Conservation (phyloP, 2,329 filamentous ascomycete species). For the Emmonsiellopsis sp. region DNA sequence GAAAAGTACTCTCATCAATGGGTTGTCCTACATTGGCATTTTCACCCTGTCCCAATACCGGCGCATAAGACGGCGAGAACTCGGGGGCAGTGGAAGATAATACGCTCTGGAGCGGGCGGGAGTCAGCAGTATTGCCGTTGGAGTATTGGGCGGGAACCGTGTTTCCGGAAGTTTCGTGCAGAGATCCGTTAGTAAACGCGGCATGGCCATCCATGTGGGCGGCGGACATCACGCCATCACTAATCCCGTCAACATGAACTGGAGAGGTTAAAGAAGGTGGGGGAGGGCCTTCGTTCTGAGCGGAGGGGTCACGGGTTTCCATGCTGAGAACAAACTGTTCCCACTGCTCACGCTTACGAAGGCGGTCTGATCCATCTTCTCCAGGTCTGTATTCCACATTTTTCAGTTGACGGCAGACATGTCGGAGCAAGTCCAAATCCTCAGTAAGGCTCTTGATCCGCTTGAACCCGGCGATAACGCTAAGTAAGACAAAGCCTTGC, state of each 20-base stretch:
- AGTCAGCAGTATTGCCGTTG: constrained; percentile 30
- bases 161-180: constrained; percentile 9
- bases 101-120: constrained; percentile 37
- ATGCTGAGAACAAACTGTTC: constrained; percentile 66
- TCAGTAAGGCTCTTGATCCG: constrained; percentile 65
- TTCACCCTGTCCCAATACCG: constrained; percentile 21
- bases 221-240: constrained; percentile 25
- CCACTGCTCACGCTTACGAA: constrained; percentile 70
- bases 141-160: constrained; percentile 11
- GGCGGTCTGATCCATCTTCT: constrained; percentile 66
- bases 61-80: constrained; percentile 42
- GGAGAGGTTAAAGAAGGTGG: constrained; percentile 27
- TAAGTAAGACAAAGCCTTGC: constrained; percentile 78
- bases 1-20: constrained; percentile 35
- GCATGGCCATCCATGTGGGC: constrained; percentile 19
- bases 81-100: constrained; percentile 56
- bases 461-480: constrained; percentile 76
- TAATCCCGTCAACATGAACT: constrained; percentile 20
- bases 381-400: constrained; percentile 66
- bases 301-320: constrained; percentile 61
- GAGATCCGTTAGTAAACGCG: constrained; percentile 20
- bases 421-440: constrained; percentile 63
- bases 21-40: constrained; percentile 27
- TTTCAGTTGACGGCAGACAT: constrained; percentile 62
- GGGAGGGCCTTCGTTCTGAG: constrained; percentile 62